Percentiles rank a stretch among this genome's conserved stretches.
Conservation (phyloP, 192 early-diverging fungal genomes). For the Phlyctochytrium bullatum region DNA sequence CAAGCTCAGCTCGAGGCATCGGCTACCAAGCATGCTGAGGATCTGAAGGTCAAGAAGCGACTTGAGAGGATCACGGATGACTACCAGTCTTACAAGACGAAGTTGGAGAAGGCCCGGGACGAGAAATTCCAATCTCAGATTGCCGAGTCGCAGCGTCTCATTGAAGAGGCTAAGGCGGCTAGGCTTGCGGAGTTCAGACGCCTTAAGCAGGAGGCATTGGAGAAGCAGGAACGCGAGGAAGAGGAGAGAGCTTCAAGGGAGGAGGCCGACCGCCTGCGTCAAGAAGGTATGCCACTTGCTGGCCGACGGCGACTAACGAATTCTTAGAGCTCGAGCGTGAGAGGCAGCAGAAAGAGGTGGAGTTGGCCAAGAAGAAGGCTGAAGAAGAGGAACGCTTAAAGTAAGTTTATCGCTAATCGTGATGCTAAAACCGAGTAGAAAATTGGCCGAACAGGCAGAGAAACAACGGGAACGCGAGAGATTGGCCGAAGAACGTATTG, state of each 20-base stretch:
- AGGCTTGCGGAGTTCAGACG: slow-evolving; percentile 63
- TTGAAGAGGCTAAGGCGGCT: slow-evolving; percentile 70
- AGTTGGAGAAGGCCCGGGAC: slow-evolving; percentile 55
- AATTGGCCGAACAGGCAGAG: slow-evolving; percentile 27
- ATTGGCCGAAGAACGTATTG: slow-evolving; percentile 4
- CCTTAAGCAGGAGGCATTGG: slow-evolving; percentile 48
- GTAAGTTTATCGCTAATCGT: slow-evolving; percentile 9
- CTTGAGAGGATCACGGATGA: slow-evolving; percentile 80
- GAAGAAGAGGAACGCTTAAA: slow-evolving; percentile 28
- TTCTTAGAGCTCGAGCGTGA: slow-evolving; percentile 16
- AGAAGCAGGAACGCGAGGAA: slow-evolving; percentile 24
- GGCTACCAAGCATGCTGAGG: slow-evolving; percentile 64
- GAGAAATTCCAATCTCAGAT: slow-evolving; percentile 55
- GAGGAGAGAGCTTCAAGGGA: slow-evolving; percentile 26
- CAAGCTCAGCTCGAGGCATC: slow-evolving; percentile 68
- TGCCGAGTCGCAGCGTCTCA: slow-evolving; percentile 55
- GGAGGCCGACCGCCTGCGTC: slow-evolving; percentile 31
- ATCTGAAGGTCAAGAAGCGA: slow-evolving; percentile 74
- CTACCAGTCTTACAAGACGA: slow-evolving; percentile 59
- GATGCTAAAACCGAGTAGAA: slow-evolving; percentile 11
- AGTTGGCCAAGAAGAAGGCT: slow-evolving; percentile 24
- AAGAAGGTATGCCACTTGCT: slow-evolving; percentile 20
- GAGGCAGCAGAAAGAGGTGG: slow-evolving; percentile 22
- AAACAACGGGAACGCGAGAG: slow-evolving; percentile 19
- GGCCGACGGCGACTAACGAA: neutral